Evolutionary conservation across 23 red algal genomes (phyloP), one percentile per base, ranked within the genome.

Genomic region (Chondrus crispus): DNA sequence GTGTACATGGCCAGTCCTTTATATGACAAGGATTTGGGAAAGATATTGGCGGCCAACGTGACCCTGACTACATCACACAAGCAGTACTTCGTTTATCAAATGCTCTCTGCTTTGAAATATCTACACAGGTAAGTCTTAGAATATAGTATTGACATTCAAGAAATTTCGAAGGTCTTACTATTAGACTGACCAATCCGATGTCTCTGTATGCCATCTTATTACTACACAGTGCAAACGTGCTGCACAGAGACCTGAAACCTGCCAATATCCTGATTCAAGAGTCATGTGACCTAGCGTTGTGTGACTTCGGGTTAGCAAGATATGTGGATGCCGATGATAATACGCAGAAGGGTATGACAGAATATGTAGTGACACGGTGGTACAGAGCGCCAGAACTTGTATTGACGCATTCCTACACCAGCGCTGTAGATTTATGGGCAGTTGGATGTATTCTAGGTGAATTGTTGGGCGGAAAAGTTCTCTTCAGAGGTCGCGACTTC

Each of bases 1-100:
- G 81, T 99, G 14, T 99, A 99, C 57, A 84, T 99, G 91, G 85
- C 91, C 19, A 99, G 89, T 35, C 90, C 91, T 68, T 78, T 99
- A 32, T 90, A 95, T 71, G 97, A 99, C 70, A 99, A 95, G 44
- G 97, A 99, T 57, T 81, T 99, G 88, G 39, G 87, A 79, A 95
- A 96, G 79, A 83, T 99, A 13, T 58, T 99, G 13, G 57, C 49
- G 26, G 87, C 92, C 3, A 82, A 89, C 44, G 71, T 96, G 13
- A 19, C 74, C 9, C 74, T 99, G 8, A 81, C 76, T 0, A 88
- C 91, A 32, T 94, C 89, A 53, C 97, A 99, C 49, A 93, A 85
- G 51, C 89, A 96, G 52, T 99, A 95, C 58, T 96, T 99, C 90
- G 70, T 93, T 28, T 99, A 99, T 75, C 97, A 99, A 72, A 91